Evolutionary conservation across 306 rosid genomes (phyloP).

Genomic region (Vachellia collinsii): DNA sequence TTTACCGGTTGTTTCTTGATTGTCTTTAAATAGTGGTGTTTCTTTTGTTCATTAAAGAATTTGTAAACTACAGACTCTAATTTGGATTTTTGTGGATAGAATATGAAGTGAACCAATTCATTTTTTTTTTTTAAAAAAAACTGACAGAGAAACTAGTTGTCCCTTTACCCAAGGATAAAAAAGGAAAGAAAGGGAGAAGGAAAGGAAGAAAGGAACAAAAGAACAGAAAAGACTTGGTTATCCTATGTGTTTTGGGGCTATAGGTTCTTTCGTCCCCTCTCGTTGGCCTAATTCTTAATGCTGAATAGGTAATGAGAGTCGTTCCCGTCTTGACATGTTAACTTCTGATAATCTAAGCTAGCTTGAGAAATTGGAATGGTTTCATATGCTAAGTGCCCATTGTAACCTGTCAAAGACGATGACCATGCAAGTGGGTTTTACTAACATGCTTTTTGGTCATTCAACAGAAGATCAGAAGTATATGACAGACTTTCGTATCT

Average conservation of each 20-base stretch:
- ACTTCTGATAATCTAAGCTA: conserved; percentile 13
- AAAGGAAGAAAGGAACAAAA: neutral
- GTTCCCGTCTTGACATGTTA: conserved; percentile 8
- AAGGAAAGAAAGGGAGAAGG: neutral
- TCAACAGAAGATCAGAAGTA: neutral
- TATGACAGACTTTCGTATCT: neutral
- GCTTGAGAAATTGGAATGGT: conserved; percentile 17
- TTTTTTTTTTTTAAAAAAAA: conserved; percentile 10
- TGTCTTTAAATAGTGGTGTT: conserved; percentile 26
- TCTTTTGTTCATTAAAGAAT: conserved; percentile 1
- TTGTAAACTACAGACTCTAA: neutral
- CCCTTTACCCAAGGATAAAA: neutral
- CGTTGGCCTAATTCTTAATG: neutral
- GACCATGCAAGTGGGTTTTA: neutral
- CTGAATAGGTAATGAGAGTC: neutral
- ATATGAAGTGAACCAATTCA: conserved; percentile 1
- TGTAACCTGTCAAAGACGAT: neutral
- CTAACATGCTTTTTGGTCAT: neutral
- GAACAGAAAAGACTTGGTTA: neutral
- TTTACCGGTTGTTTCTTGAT: conserved; percentile 15
- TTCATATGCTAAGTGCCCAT: conserved; percentile 13
- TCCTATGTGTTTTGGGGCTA: neutral
- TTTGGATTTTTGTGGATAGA: conserved; percentile 9
- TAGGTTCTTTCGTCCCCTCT: too few species aligned
- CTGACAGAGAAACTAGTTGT: neutral